Evolutionary conservation across 2,329 filamentous ascomycete genomes (phyloP).

Genomic region (Colletotrichum eremochloae): DNA sequence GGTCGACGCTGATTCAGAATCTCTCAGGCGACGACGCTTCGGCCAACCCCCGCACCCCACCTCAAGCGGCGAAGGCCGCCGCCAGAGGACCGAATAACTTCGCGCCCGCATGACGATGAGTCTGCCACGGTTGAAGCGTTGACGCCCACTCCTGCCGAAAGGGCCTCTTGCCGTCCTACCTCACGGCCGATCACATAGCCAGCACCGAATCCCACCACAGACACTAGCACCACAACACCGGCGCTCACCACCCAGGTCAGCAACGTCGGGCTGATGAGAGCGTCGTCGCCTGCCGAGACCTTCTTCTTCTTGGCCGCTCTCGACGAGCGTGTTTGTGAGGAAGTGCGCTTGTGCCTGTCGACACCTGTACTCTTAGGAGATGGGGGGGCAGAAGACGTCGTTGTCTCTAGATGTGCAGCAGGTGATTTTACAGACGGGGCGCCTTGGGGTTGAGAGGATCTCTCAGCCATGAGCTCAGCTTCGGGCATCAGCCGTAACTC

Average conservation of each 20-base stretch:
- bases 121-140: conserved; percentile 59
- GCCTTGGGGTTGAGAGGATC: conserved; percentile 43
- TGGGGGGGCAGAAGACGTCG: conserved; percentile 43
- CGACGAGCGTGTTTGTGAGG: conserved; percentile 50
- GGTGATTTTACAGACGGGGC: conserved; percentile 47
- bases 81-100: conserved; percentile 65
- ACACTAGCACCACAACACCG: conserved; percentile 76
- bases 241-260: conserved; percentile 76
- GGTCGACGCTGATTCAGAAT: conserved; percentile 23
- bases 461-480: conserved; percentile 66
- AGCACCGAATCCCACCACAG: conserved; percentile 77
- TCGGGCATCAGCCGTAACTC: conserved; percentile 72
- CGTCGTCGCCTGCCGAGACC: conserved; percentile 54
- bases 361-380: conserved; percentile 43
- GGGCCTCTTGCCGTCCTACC: conserved; percentile 72
- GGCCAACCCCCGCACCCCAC: conserved; percentile 65
- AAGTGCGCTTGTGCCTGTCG: conserved; percentile 66
- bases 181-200: conserved; percentile 78
- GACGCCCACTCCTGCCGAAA: conserved; percentile 58
- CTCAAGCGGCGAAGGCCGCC: conserved; percentile 66
- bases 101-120: conserved; percentile 63
- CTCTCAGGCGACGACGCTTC: conserved; percentile 62
- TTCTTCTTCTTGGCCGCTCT: conserved; percentile 73
- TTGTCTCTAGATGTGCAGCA: conserved; percentile 45
- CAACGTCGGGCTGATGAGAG: conserved; percentile 69